Evolutionary conservation across 495 filamentous ascomycete genomes (phyloP).

Genomic region (Penicillium nucicola): DNA sequence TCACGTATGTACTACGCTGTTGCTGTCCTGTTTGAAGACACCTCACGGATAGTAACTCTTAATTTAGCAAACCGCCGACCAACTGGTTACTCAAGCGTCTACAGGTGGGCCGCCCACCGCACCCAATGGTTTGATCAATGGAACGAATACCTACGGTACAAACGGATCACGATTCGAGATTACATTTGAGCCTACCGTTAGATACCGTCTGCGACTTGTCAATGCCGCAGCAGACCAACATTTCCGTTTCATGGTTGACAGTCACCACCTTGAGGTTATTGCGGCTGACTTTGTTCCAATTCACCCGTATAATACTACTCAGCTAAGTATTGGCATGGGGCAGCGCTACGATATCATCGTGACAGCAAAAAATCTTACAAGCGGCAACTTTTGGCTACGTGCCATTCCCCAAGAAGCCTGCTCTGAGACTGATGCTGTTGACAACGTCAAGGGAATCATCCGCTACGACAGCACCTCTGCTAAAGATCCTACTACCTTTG

Average conservation of each 20-base stretch:
- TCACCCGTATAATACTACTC: constrained; percentile 39
- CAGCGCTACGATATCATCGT: constrained; percentile 71
- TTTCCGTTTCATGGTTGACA: constrained; percentile 48
- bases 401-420: constrained; percentile 50
- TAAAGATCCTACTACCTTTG: neutral
- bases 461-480: constrained; percentile 36
- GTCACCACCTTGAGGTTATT: constrained; percentile 46
- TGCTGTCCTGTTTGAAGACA: no score
- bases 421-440: constrained; percentile 34
- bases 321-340: constrained; percentile 57
- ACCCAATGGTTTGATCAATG: constrained; percentile 51
- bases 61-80: constrained; percentile 11
- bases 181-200: constrained; percentile 34
- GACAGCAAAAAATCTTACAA: constrained; percentile 46
- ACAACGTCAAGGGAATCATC: constrained; percentile 56
- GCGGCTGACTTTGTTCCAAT: constrained; percentile 48
- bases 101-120: constrained; percentile 20
- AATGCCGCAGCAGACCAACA: constrained; percentile 46
- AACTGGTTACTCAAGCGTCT: constrained; percentile 6
- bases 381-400: constrained; percentile 59
- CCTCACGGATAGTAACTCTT: no score
- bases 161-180: constrained; percentile 39
- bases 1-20: neutral
- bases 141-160: constrained; percentile 42
- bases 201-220: constrained; percentile 47